phyloP scores from a whole-genome alignment of 1,284 basidiomycete species.

The Fistulinella cinereoalba region DNA sequence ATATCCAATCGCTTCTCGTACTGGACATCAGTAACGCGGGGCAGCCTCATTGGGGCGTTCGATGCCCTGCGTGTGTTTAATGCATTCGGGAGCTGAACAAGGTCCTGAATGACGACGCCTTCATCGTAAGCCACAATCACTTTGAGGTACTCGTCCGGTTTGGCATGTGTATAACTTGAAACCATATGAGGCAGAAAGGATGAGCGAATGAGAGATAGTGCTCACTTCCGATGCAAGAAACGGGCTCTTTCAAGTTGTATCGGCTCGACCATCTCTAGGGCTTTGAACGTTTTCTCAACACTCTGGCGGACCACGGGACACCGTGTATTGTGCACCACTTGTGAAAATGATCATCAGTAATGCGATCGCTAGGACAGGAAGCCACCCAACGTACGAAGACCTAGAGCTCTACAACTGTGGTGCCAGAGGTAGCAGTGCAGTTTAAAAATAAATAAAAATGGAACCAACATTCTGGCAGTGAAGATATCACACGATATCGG shows the following conservation, averaged over 20 bases:
- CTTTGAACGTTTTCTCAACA: constrained; percentile 13
- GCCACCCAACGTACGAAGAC: constrained; percentile 20
- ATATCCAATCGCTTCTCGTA: constrained; percentile 20
- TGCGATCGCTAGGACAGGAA: not conserved
- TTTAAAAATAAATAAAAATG: not conserved
- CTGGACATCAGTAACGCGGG: constrained; percentile 15
- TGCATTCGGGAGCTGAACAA: constrained; percentile 27
- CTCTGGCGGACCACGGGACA: not conserved
- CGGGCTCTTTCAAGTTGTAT: constrained; percentile 2
- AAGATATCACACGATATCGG: constrained; percentile 21
- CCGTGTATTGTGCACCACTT: constrained; percentile 24
- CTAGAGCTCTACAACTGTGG: constrained; percentile 26
- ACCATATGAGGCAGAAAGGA: not conserved
- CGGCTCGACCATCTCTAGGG: constrained; percentile 6
- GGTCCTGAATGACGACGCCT: constrained; percentile 17
- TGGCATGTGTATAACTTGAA: constrained; percentile 16
- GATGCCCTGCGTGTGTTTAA: constrained; percentile 14
- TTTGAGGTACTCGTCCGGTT: constrained; percentile 11
- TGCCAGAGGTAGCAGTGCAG: not conserved
- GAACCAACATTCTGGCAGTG: constrained; percentile 26
- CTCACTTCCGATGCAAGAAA: constrained; percentile 18
- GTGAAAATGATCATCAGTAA: not conserved
- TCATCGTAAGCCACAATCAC: constrained; percentile 17
- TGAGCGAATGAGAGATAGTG: no score
- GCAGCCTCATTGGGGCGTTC: constrained; percentile 1